phyloP scores from a whole-genome alignment of 2,329 filamentous ascomycete species.

The Colletotrichum lupini region DNA sequence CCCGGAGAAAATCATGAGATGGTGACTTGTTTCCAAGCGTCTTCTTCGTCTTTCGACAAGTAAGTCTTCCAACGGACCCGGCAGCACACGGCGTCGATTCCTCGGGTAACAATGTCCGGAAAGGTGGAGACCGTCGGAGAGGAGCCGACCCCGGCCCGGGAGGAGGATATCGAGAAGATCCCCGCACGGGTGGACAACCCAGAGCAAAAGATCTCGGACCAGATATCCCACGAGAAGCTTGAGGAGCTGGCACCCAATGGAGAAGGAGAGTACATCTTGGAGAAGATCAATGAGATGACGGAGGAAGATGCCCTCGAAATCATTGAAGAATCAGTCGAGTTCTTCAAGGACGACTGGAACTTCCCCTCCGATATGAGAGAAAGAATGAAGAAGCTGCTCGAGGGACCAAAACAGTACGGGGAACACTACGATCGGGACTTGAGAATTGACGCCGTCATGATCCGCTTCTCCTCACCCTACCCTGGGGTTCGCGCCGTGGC shows the following conservation, averaged over 20 bases:
- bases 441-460: conserved; percentile 52
- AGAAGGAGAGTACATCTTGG: conserved; percentile 54
- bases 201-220: conserved; percentile 42
- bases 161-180: conserved; percentile 25
- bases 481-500: conserved; percentile 54
- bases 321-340: conserved; percentile 49
- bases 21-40: neutral
- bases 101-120: conserved; percentile 25
- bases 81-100: neutral
- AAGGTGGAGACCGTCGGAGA: conserved; percentile 24
- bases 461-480: conserved; percentile 54
- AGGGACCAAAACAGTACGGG: conserved; percentile 52
- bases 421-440: conserved; percentile 54
- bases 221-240: conserved; percentile 52
- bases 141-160: conserved; percentile 16
- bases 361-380: conserved; percentile 55
- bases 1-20: neutral
- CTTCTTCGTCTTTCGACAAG: neutral
- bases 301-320: conserved; percentile 55
- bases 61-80: neutral
- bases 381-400: conserved; percentile 51
- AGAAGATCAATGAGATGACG: conserved; percentile 54
- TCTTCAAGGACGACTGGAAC: conserved; percentile 57
- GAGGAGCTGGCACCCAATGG: conserved; percentile 55
- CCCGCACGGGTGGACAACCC: conserved; percentile 11